Evolutionary conservation across 768 basidiomycete genomes (phyloP), one percentile per base, ranked within the genome.

Genomic region (Psilocybe tampanensis): DNA sequence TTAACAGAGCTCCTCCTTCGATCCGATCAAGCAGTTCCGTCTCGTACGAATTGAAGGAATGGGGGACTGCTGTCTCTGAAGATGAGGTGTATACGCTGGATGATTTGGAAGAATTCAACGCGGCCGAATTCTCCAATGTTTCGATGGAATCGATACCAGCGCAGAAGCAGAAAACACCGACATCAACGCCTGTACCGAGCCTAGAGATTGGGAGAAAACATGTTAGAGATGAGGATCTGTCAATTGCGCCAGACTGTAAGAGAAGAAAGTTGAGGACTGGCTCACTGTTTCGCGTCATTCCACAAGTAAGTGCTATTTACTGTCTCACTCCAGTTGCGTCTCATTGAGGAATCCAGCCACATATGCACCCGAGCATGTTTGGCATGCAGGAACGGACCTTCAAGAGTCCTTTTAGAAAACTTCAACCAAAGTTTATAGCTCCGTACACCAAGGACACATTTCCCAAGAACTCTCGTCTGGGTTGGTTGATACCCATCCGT

Each of bases 401-500:
- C 53, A 19, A 59, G 59, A 23, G 58, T 66, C 7, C 69, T 15
- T 83, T 76, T 60, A 64, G 58, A 8, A 78, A 74, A 63, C 58
- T 65, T 1, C 63, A 49, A 44, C 77, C 78, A 0, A 66, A 66
- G 7, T 73, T 76, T 24, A 68, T 84, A 44, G 50, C 74, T 21
- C 74, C 76, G 22, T 71, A 73, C 60, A 64, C 57, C 5, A 64
- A 68, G 60, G 39, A 71, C 62, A 65, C 70, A 61, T 47, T 61
- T 8, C 61, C 69, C 18, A 65, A 64, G 23, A 77, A 75, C 60
- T 62, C 74, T 47, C 80, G 84, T 47, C 71, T 70, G 47, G 79
- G 81, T 8, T 87, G 86, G 86, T 63, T 86, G 15, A 74, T 87
- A 34, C 86, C 86, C 39, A 66, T 86, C 5, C 79, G 84, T 12